phyloP scores from a whole-genome alignment of 2,329 filamentous ascomycete genomes.

The Hymenoscyphus scutula region DNA sequence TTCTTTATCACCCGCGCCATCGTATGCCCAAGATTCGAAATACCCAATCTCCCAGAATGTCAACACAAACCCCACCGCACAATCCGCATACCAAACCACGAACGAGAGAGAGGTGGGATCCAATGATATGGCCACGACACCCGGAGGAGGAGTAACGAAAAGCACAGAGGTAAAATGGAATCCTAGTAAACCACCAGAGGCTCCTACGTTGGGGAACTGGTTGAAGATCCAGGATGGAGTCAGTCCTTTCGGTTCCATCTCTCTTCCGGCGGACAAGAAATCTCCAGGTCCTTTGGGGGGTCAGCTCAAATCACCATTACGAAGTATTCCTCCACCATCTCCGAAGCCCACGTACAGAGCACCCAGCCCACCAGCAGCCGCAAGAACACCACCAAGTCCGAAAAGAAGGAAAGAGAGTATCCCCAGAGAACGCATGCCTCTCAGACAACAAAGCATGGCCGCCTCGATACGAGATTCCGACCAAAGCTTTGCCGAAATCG shows the following conservation, averaged over 20 bases:
- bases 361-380: neutral
- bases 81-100: constrained; percentile 13
- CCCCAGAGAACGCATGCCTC: neutral
- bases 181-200: constrained; percentile 28
- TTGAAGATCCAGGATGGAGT: constrained; percentile 29
- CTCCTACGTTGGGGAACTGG: constrained; percentile 28
- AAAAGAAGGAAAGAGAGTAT: neutral
- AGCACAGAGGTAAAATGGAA: constrained; percentile 31
- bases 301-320: constrained; percentile 29
- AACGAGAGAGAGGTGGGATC: neutral
- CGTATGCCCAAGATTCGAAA: constrained; percentile 24
- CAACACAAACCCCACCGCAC: constrained; percentile 21
- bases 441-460: neutral
- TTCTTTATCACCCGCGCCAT: constrained; percentile 10
- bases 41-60: constrained; percentile 24
- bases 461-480: neutral
- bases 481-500: constrained; percentile 1
- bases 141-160: constrained; percentile 4
- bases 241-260: constrained; percentile 29
- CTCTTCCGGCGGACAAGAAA: constrained; percentile 23
- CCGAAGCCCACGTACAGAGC: neutral
- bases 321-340: constrained; percentile 3
- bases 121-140: constrained; percentile 12
- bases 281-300: constrained; percentile 21
- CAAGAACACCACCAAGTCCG: neutral